Evolutionary conservation across 2,329 filamentous ascomycete species (phyloP).

Genomic region (Aspergillus phoenicis): DNA sequence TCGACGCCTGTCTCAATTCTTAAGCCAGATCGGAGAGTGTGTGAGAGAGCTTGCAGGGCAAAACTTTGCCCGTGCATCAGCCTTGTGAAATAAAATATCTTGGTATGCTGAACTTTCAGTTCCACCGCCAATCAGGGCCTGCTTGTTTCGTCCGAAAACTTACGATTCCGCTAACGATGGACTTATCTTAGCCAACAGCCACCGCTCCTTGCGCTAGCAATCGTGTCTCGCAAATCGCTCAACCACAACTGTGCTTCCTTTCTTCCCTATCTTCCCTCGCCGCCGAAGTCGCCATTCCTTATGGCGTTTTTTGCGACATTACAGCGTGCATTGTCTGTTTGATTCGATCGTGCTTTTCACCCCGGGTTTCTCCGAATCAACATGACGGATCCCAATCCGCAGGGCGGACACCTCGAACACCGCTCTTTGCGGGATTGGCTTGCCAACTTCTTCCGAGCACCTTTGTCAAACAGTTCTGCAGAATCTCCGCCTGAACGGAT

Average conservation of each 20-base stretch:
- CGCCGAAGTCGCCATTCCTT: neutral
- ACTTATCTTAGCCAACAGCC: slow-evolving; percentile 22
- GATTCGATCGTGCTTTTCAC: slow-evolving; percentile 6
- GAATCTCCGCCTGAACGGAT: slow-evolving; percentile 16
- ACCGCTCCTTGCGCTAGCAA: slow-evolving; percentile 28
- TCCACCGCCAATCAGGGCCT: neutral
- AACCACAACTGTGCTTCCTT: neutral
- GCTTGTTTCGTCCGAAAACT: neutral
- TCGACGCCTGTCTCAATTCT: neutral
- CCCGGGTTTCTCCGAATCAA: slow-evolving; percentile 7
- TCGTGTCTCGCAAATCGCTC: slow-evolving; percentile 12
- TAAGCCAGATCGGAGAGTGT: neutral
- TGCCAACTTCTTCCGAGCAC: slow-evolving; percentile 33
- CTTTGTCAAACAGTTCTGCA: slow-evolving; percentile 15
- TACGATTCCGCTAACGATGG: slow-evolving; percentile 12
- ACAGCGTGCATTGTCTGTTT: slow-evolving; percentile 8
- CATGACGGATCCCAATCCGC: slow-evolving; percentile 34
- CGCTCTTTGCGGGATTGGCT: slow-evolving; percentile 37
- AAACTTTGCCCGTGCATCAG: neutral
- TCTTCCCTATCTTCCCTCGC: neutral
- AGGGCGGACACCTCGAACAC: slow-evolving; percentile 22
- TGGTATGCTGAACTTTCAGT: neutral
- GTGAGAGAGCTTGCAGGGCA: neutral
- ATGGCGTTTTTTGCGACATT: neutral
- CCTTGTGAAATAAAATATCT: neutral